These are phyloP conservation scores for Yamadazyma scolyti DNA, from an alignment of 805 yeast species.

Conservation along the genomic window DNA sequence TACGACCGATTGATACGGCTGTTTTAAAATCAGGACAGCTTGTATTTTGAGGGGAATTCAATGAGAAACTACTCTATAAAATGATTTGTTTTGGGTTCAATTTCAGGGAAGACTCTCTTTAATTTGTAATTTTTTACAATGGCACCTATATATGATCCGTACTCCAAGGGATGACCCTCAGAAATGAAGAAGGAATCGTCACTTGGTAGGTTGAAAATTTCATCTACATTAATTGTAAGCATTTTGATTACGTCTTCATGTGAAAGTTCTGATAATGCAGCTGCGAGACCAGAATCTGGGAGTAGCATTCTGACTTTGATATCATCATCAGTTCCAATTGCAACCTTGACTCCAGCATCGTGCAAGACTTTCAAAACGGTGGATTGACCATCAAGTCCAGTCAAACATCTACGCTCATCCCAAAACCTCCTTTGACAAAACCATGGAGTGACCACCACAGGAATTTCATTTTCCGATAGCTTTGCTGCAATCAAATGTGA, in stretches of 20 bases:
- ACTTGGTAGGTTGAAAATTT: constrained; percentile 2
- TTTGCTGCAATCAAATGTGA: constrained; percentile 2
- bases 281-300: constrained; percentile 5
- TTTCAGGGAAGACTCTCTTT: constrained; percentile 1
- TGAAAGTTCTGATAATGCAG: constrained; percentile 3
- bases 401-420: constrained; percentile 6
- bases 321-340: constrained; percentile 3
- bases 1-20: too few relatives aligned
- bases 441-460: constrained; percentile 6
- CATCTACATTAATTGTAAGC: constrained; percentile 4
- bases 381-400: constrained; percentile 4
- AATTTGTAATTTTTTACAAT: constrained; percentile 1
- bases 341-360: constrained; percentile 5
- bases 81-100: constrained; percentile 1
- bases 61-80: constrained; percentile 1
- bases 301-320: constrained; percentile 3
- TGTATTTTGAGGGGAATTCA: too few relatives aligned
- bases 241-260: constrained; percentile 1
- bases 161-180: constrained; percentile 5
- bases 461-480: constrained; percentile 1
- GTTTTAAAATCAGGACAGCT: too few relatives aligned
- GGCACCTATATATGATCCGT: constrained; percentile 3
- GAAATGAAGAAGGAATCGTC: constrained; percentile 1
- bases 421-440: constrained; percentile 6
- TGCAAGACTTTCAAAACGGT: constrained; percentile 4